Evolutionary conservation across 257 asterid species (phyloP).

Genomic region (Catharanthus roseus): DNA sequence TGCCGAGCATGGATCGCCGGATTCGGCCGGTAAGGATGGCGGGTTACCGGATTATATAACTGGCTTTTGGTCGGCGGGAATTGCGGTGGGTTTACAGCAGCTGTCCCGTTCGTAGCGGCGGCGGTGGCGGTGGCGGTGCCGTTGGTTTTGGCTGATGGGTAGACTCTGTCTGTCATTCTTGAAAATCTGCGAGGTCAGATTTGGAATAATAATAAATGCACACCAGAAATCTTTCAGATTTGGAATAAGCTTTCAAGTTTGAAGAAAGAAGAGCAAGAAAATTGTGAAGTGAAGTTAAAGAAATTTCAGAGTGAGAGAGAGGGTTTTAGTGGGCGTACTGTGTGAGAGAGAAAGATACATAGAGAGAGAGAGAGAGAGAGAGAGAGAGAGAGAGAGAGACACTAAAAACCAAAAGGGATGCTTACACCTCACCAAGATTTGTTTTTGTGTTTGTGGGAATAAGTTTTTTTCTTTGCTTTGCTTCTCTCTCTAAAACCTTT

Average conservation of each 20-base stretch:
- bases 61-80: conserved; percentile 29
- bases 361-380: no score
- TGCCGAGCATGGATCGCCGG: conserved; percentile 23
- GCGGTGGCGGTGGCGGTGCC: conserved; percentile 26
- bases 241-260: neutral
- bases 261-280: conserved; percentile 8
- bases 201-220: conserved; percentile 6
- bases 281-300: conserved; percentile 21
- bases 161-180: conserved; percentile 39
- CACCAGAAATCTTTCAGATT: neutral
- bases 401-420: conserved; percentile 2
- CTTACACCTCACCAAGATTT: conserved; percentile 10
- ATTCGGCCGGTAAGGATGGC: conserved; percentile 34
- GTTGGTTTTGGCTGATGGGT: conserved; percentile 36
- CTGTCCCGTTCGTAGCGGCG: conserved; percentile 11
- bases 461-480: neutral
- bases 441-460: neutral
- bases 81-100: conserved; percentile 16
- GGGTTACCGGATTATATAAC: conserved; percentile 26
- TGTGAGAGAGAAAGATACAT: conserved; percentile 5
- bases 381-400: no score
- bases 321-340: neutral
- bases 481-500: neutral
- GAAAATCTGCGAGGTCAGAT: conserved; percentile 9
- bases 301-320: conserved; percentile 7